Evolutionary conservation across 2,329 filamentous ascomycete genomes (phyloP).

Genomic region (Alternaria longipes): DNA sequence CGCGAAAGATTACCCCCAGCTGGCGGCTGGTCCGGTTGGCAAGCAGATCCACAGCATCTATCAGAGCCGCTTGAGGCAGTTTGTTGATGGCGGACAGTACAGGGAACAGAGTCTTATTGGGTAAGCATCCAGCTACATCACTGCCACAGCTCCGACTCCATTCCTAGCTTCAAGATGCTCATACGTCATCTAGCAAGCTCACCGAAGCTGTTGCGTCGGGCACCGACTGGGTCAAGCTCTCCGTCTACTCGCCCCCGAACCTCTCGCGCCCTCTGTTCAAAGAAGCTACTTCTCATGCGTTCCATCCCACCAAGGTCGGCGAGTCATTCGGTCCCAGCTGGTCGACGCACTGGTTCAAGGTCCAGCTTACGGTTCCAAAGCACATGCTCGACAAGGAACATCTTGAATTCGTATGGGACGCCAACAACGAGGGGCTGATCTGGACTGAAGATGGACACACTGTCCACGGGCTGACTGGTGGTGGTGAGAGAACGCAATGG

Average conservation of each 20-base stretch:
- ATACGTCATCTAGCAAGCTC: slow-evolving; percentile 67
- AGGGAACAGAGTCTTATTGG: slow-evolving; percentile 76
- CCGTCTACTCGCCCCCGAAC: slow-evolving; percentile 83
- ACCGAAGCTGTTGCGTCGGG: slow-evolving; percentile 74
- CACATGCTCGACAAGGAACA: slow-evolving; percentile 78
- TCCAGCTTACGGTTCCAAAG: slow-evolving; percentile 78
- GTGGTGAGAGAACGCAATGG: slow-evolving; percentile 90
- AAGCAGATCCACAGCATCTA: slow-evolving; percentile 80
- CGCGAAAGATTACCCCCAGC: slow-evolving; percentile 44
- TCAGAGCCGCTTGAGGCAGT: slow-evolving; percentile 81
- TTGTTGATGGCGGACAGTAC: slow-evolving; percentile 78
- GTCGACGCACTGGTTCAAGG: slow-evolving; percentile 97
- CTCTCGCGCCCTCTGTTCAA: slow-evolving; percentile 84
- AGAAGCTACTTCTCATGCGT: slow-evolving; percentile 80
- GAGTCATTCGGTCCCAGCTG: slow-evolving; percentile 90
- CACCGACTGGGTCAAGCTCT: slow-evolving; percentile 80
- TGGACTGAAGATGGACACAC: slow-evolving; percentile 92
- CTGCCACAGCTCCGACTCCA: not conserved
- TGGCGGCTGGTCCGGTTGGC: slow-evolving; percentile 50
- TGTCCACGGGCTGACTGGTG: slow-evolving; percentile 89
- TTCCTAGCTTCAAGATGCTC: slow-evolving; percentile 12
- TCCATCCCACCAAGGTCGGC: slow-evolving; percentile 77
- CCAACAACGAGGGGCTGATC: slow-evolving; percentile 91
- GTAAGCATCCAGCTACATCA: slow-evolving; percentile 56
- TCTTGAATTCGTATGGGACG: slow-evolving; percentile 97